Evolutionary conservation across 140 eudicot genomes (phyloP).

Genomic region (Cichorium intybus): DNA sequence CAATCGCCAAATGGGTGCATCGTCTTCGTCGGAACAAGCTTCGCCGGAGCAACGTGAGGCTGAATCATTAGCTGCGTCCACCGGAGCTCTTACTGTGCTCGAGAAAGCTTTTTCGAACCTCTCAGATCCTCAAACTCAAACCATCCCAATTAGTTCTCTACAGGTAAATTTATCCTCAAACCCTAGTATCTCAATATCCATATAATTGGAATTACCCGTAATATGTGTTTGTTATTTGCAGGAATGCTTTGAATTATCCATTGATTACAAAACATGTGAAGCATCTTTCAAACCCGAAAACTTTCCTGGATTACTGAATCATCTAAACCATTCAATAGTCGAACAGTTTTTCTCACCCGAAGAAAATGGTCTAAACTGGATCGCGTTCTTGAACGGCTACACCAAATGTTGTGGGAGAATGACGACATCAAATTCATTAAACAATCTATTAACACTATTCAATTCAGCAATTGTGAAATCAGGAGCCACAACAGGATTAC

Average conservation of each 20-base stretch:
- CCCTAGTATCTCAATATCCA: neutral
- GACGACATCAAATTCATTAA: constrained; percentile 50
- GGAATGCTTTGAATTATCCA: constrained; percentile 60
- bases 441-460: constrained; percentile 49
- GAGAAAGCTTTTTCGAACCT: constrained; percentile 57
- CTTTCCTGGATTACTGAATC: constrained; percentile 40
- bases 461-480: constrained; percentile 42
- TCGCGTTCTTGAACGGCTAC: constrained; percentile 74
- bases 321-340: constrained; percentile 49
- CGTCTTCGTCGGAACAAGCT: constrained; percentile 58
- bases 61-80: constrained; percentile 76
- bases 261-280: constrained; percentile 41
- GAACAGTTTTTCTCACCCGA: constrained; percentile 62
- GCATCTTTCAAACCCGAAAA: constrained; percentile 33
- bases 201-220: too few relatives aligned
- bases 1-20: constrained; percentile 63
- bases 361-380: constrained; percentile 65
- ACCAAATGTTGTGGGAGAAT: constrained; percentile 67
- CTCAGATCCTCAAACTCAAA: constrained; percentile 54
- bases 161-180: constrained; percentile 40
- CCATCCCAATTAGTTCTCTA: constrained; percentile 61
- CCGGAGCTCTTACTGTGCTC: constrained; percentile 74
- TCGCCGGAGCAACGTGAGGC: constrained; percentile 67
- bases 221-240: constrained; percentile 34
- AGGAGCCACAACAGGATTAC: constrained; percentile 56